Percentiles rank a stretch among this genome's conserved stretches.
These are phyloP conservation scores for Neurospora sp. DNA, from an alignment of 495 filamentous ascomycete species.

Conservation along the genomic window DNA sequence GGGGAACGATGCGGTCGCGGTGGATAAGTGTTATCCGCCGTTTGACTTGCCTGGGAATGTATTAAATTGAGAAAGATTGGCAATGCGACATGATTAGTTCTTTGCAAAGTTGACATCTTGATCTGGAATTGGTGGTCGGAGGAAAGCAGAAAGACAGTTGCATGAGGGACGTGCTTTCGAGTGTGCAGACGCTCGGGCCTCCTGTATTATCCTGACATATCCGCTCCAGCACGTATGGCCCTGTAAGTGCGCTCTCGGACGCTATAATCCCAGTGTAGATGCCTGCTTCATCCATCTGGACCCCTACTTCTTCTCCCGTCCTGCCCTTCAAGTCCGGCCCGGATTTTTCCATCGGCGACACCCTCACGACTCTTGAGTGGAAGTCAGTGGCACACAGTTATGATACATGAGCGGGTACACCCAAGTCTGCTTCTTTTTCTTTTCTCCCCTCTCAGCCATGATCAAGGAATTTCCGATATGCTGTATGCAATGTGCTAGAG, in stretches of 20 bases:
- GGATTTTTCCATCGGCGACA: not conserved
- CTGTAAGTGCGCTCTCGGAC: not conserved
- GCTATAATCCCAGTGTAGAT: not conserved
- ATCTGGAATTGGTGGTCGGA: not conserved
- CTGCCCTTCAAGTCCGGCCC: not conserved
- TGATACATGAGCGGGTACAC: not conserved
- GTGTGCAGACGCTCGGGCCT: not conserved
- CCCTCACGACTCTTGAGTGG: not conserved
- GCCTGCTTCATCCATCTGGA: not conserved
- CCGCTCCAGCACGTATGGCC: not conserved
- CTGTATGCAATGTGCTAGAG: not conserved
- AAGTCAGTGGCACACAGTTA: not conserved
- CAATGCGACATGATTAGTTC: not conserved
- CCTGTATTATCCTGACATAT: not conserved
- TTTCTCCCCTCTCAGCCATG: not conserved
- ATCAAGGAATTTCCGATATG: not conserved
- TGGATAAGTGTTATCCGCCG: constrained; percentile 5
- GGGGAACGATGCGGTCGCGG: constrained; percentile 7
- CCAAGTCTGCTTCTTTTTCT: not conserved
- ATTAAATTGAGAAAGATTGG: not conserved
- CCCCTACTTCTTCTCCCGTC: not conserved
- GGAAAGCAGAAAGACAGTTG: not conserved
- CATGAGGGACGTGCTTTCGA: no score
- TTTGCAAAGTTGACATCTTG: not conserved
- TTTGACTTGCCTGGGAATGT: not conserved